These are phyloP conservation scores for Trichocladium antarcticum DNA, from an alignment of 495 filamentous ascomycete genomes.

Conservation along the genomic window DNA sequence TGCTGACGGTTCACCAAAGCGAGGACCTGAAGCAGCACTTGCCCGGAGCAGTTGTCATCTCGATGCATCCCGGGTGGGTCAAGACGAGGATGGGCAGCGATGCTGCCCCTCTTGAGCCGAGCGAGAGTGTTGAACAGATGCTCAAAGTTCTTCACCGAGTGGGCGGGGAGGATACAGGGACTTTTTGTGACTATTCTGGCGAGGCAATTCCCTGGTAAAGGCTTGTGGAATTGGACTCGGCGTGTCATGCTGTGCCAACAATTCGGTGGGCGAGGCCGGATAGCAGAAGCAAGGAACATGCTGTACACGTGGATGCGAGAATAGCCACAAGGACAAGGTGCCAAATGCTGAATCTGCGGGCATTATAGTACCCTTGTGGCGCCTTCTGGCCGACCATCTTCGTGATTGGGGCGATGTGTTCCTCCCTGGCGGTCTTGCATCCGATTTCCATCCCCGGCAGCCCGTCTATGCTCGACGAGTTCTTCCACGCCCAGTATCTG, in stretches of 20 bases:
- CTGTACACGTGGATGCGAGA: slow-evolving; percentile 1
- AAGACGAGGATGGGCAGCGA: slow-evolving; percentile 50
- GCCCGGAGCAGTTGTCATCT: slow-evolving; percentile 37
- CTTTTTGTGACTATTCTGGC: slow-evolving; percentile 22
- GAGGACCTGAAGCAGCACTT: slow-evolving; percentile 23
- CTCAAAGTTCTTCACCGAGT: slow-evolving; percentile 21
- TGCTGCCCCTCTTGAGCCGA: slow-evolving; percentile 36
- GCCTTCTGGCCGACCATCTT: slow-evolving; percentile 41
- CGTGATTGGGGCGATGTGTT: slow-evolving; percentile 37
- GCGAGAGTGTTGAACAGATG: slow-evolving; percentile 34
- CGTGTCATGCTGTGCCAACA: not conserved
- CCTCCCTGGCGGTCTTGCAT: slow-evolving; percentile 27
- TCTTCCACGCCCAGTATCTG: slow-evolving; percentile 50
- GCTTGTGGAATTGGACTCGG: not conserved
- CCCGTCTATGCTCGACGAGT: slow-evolving; percentile 43
- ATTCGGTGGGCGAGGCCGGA: not conserved
- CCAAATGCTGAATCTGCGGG: slow-evolving; percentile 1
- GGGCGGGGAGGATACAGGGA: slow-evolving; percentile 31
- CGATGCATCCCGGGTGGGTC: slow-evolving; percentile 53
- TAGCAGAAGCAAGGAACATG: not conserved
- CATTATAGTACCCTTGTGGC: slow-evolving; percentile 13
- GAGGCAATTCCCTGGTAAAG: slow-evolving; percentile 21
- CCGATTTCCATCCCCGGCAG: slow-evolving; percentile 41
- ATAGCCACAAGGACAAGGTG: slow-evolving; percentile 13
- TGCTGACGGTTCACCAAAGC: slow-evolving; percentile 34